phyloP scores from a whole-genome alignment of 352 stramenopile species.

The Globisporangium echinulatum region DNA sequence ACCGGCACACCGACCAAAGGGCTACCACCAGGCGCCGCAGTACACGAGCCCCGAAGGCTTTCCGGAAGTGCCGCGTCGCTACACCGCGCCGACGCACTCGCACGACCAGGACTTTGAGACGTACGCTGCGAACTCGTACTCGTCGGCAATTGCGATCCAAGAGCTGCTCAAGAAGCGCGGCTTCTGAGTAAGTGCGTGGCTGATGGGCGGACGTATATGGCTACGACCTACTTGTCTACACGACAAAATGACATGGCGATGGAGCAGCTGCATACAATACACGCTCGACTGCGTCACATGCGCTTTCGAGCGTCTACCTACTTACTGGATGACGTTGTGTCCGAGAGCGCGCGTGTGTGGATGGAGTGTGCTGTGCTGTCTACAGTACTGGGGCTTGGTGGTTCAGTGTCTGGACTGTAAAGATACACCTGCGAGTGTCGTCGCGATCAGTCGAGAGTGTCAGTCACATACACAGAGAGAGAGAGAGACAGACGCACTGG shows the following conservation, averaged over 20 bases:
- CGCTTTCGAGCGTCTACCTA: too few relatives aligned
- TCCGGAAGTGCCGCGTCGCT: slow-evolving; percentile 73
- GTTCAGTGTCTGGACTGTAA: too few relatives aligned
- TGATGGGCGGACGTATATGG: neutral
- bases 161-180: slow-evolving; percentile 71
- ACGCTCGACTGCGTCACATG: too few relatives aligned
- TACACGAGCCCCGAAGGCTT: slow-evolving; percentile 64
- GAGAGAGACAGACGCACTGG: neutral
- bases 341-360: too few relatives aligned
- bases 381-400: too few relatives aligned
- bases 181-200: slow-evolving; percentile 43
- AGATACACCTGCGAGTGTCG: neutral
- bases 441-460: too few relatives aligned
- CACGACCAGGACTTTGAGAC: slow-evolving; percentile 62
- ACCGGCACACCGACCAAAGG: slow-evolving; percentile 40
- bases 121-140: slow-evolving; percentile 85
- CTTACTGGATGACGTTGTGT: too few relatives aligned
- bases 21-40: slow-evolving; percentile 50
- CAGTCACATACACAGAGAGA: too few relatives aligned
- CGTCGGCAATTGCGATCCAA: slow-evolving; percentile 75
- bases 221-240: too few relatives aligned
- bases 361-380: too few relatives aligned
- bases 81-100: slow-evolving; percentile 62
- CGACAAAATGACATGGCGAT: too few relatives aligned
- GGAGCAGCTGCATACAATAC: too few relatives aligned